Evolutionary conservation across 2,329 filamentous ascomycete genomes (phyloP).

Genomic region (Aspergillus sp.): DNA sequence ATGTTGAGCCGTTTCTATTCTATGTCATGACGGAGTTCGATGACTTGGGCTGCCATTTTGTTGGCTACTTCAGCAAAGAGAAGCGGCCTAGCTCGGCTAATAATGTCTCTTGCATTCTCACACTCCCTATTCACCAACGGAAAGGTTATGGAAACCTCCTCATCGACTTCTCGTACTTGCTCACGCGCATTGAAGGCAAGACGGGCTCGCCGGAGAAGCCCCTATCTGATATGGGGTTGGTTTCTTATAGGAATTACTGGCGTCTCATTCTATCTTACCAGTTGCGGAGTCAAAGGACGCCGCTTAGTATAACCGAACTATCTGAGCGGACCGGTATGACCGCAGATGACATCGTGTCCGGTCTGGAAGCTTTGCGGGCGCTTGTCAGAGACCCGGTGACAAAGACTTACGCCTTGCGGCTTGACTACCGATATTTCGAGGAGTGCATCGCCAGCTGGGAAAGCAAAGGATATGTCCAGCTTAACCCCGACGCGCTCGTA

Average conservation of each 20-base stretch:
- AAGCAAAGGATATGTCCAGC: constrained; percentile 79
- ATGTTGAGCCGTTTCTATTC: constrained; percentile 98
- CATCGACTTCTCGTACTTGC: constrained; percentile 96
- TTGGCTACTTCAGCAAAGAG: constrained; percentile 99
- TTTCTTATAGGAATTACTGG: constrained; percentile 98
- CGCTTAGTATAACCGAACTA: constrained; percentile 55
- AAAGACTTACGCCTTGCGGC: constrained; percentile 81
- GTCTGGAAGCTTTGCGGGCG: constrained; percentile 83
- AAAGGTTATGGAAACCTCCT: constrained; percentile 96
- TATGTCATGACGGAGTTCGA: constrained; percentile 94
- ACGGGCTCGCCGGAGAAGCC: constrained; percentile 97
- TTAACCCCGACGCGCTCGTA: constrained; percentile 76
- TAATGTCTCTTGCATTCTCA: constrained; percentile 96
- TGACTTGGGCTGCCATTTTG: constrained; percentile 86
- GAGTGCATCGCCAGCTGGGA: constrained; percentile 90
- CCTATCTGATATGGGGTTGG: constrained; percentile 93
- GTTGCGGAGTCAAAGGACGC: constrained; percentile 64
- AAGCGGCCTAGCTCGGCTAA: constrained; percentile 93
- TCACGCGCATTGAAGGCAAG: constrained; percentile 89
- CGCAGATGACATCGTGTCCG: constrained; percentile 91
- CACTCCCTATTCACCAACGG: constrained; percentile 91
- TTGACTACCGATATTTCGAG: constrained; percentile 81
- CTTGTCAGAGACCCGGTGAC: constrained; percentile 88
- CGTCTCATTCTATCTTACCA: constrained; percentile 84
- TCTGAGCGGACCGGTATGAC: constrained; percentile 94